Base-by-base conservation (phyloP, 108 stramenopile genomes). In the Epipyxis sp. region DNA sequence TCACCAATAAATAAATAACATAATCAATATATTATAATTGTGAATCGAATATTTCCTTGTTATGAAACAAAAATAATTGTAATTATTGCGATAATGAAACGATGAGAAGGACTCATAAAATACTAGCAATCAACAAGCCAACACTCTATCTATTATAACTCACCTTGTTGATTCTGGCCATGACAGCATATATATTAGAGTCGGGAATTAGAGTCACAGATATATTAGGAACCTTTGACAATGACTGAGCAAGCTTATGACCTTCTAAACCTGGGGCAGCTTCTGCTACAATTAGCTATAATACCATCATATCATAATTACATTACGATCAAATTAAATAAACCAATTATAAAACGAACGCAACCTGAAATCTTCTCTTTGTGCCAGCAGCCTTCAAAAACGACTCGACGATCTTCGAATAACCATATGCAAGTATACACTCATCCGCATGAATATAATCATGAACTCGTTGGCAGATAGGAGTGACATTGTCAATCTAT, bases 381-480 rank as follows among this genome's bases (percentile, higher is more conserved):
- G 65, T 86, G 85, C 2, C 89, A 91, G 92, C 93, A 10, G 90
- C 85, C 81, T 91, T 92, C 13, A 86, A 78, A 42, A 91, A 89
- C 59, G 78, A 79, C 71, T 93, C 90, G 40, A 96, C 89, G 0
- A 93, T 93, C 44, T 86, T 85, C n/a, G 91, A 92, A 59, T 85
- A 59, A 1, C 94, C 94, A 79, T 94, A 93, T 0, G 94, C 93
- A 45, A 96, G 61, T 46, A 98, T 91, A 43, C 93, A 86, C 89
- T 96, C 93, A 58, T 94, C 93, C 29, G 93, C 90, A 82, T 98
- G 97, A 69, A 98, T 95, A 79, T 95, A 93, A 42, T 91, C 91
- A 59, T 81, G 85, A 0, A 93, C 85, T n/a, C 76, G 61, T 59
- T 39, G 44, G 25, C 27, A 59, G 27, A 77, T 59, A 3, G 76